A percentile compares a stretch with the other conserved stretches of the same genome.
Conservation (phyloP, 1,284 basidiomycete genomes). For the Ustilago crameri region DNA sequence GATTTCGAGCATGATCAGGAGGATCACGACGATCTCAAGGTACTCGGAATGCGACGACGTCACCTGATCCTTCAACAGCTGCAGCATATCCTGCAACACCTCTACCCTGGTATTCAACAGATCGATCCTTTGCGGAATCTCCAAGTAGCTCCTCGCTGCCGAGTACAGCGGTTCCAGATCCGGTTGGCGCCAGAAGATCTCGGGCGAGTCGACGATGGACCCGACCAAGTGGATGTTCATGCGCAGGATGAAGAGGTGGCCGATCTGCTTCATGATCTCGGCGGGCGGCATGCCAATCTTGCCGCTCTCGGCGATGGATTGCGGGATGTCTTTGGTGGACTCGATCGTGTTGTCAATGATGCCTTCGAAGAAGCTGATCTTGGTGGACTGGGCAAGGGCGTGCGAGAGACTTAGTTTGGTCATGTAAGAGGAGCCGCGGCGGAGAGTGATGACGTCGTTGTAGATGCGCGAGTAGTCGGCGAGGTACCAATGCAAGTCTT, state of each 20-base stretch:
- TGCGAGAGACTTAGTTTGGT: conserved; percentile 95
- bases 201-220: conserved; percentile 92
- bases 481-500: conserved; percentile 96
- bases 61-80: conserved; percentile 92
- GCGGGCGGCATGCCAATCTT: conserved; percentile 77
- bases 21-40: conserved; percentile 94
- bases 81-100: conserved; percentile 94
- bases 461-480: conserved; percentile 91
- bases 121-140: conserved; percentile 93
- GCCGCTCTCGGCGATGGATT: conserved; percentile 89
- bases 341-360: conserved; percentile 93
- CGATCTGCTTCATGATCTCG: conserved; percentile 98
- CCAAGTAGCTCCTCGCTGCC: conserved; percentile 84
- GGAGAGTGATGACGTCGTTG: conserved; percentile 95
- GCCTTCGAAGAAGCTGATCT: conserved; percentile 81
- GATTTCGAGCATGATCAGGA: conserved; percentile 88
- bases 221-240: conserved; percentile 96
- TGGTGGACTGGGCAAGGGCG: conserved; percentile 93
- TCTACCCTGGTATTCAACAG: conserved; percentile 92
- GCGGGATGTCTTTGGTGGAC: conserved; percentile 95
- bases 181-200: conserved; percentile 84
- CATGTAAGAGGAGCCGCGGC: conserved; percentile 95
- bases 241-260: conserved; percentile 85
- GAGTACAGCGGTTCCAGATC: conserved; percentile 95
- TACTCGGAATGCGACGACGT: conserved; percentile 90